Base-by-base conservation (phyloP, 805 yeast species). In the Lipomyces spencermartinsiae region DNA sequence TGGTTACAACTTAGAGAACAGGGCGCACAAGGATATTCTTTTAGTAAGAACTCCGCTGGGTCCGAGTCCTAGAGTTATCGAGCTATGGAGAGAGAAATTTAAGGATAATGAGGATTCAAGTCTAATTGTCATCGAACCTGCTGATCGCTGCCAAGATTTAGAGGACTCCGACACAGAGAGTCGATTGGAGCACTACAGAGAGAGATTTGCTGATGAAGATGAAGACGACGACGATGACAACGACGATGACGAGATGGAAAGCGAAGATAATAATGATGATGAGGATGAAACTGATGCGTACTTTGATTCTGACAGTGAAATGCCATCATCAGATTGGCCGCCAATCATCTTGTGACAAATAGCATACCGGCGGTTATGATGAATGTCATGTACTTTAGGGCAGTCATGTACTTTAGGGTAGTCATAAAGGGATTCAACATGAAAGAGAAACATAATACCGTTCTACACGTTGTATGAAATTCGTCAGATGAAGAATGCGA, bases 101-200 rank as follows among this genome's bases (percentile, higher is more conserved):
- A 43, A 43, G 49, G 49, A 43, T 16, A 19, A 43, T 43, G 49
- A 43, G n/a, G 49, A 43, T 43, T 43, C 49, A 19, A 12, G 49
- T 22, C 49, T 43, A 22, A 43, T 43, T 16, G 49, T 43, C 10
- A 43, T 43, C 22, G 49, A 43, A 43, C 49, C 49, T 43, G 49
- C 49, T 43, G 49, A 43, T 6, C 8, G 9, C 49, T 43, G 49
- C 49, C 49, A 43, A 43, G 49, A 43, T n/a, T 43, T 43, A 8
- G 49, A 43, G 22, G 49, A 43, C 22, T 43, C 49, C 8, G 49
- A 43, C 49, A 43, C 22, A 7, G 49, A 43, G 49, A 43, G 49
- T 43, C 49, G 49, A 43, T 16, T 43, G 22, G 49, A 43, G 49
- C 49, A 43, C 49, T 43, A 43, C 7, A 43, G 49, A 43, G 49